A percentile compares a stretch with the other conserved stretches of the same genome.
These are phyloP conservation scores for Penicillium nordicum DNA, from an alignment of 2,329 filamentous ascomycete genomes.

Conservation along the genomic window DNA sequence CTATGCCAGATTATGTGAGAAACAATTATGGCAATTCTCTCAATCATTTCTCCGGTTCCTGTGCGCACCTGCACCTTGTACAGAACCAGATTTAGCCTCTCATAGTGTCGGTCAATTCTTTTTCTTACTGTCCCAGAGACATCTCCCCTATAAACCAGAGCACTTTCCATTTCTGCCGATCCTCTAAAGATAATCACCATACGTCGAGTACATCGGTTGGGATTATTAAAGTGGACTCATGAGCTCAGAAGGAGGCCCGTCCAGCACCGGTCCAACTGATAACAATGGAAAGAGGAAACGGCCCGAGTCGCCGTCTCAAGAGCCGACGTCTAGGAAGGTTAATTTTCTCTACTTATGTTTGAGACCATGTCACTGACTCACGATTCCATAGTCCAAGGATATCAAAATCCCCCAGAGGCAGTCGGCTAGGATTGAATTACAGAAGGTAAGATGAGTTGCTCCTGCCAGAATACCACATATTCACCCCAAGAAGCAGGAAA, in stretches of 20 bases:
- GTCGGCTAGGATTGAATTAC: background rate
- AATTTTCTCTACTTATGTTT: too few relatives aligned
- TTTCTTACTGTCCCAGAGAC: background rate
- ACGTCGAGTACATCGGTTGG: background rate
- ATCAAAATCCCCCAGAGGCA: background rate
- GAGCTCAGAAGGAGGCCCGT: background rate
- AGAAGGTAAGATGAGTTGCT: background rate
- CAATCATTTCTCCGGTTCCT: background rate
- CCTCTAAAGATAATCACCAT: background rate
- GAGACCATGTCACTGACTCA: background rate
- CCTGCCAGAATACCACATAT: background rate
- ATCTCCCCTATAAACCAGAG: rapidly evolving
- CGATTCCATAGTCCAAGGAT: background rate
- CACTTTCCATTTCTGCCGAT: too few relatives aligned
- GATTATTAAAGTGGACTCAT: background rate
- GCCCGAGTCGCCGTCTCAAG: background rate
- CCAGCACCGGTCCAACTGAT: background rate
- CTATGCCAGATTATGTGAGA: background rate
- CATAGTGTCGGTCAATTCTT: background rate
- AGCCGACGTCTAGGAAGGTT: background rate
- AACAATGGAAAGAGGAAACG: background rate
- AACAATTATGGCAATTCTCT: too few relatives aligned
- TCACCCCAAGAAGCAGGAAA: background rate
- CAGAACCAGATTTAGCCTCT: background rate
- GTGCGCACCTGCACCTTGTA: background rate